These are phyloP conservation scores for Arthrinium puccinioides DNA, from an alignment of 2,329 filamentous ascomycete genomes.

Conservation along the genomic window DNA sequence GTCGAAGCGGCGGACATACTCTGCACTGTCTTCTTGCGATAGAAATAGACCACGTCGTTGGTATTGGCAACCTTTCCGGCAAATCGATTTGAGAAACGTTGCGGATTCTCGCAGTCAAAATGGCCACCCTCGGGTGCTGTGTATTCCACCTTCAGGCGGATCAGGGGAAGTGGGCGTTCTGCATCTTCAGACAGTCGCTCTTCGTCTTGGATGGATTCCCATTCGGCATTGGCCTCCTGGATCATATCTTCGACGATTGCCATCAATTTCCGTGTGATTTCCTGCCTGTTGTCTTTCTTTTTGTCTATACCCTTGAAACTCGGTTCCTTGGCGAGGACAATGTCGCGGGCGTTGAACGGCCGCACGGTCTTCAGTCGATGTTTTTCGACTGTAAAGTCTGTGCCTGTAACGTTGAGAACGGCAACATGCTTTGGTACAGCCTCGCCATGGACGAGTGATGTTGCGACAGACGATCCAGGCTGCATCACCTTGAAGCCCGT, in stretches of 20 bases:
- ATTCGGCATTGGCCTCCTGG: slow-evolving; percentile 71
- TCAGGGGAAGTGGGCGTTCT: slow-evolving; percentile 67
- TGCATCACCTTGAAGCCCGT: slow-evolving; percentile 95
- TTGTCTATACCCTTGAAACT: slow-evolving; percentile 72
- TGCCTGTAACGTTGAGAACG: slow-evolving; percentile 76
- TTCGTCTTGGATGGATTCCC: slow-evolving; percentile 65
- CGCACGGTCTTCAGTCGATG: slow-evolving; percentile 82
- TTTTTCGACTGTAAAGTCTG: slow-evolving; percentile 71
- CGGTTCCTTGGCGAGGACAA: slow-evolving; percentile 68
- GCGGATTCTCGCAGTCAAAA: slow-evolving; percentile 90
- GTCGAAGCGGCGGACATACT: slow-evolving; percentile 25
- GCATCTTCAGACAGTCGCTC: slow-evolving; percentile 37
- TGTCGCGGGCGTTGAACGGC: slow-evolving; percentile 81
- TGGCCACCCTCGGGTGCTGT: slow-evolving; percentile 75
- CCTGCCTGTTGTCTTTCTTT: slow-evolving; percentile 73
- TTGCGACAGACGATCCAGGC: slow-evolving; percentile 91
- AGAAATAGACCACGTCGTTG: slow-evolving; percentile 89
- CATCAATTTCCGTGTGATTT: slow-evolving; percentile 72
- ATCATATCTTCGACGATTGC: slow-evolving; percentile 81
- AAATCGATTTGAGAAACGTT: slow-evolving; percentile 91
- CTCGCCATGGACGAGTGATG: slow-evolving; percentile 83
- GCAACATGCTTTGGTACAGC: slow-evolving; percentile 87
- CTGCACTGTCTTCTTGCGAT: slow-evolving; percentile 71
- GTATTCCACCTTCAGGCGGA: slow-evolving; percentile 87
- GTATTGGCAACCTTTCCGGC: slow-evolving; percentile 85